These are phyloP conservation scores for Arabidopsis suecica DNA, from an alignment of 345 rosid genomes.

Conservation along the genomic window DNA sequence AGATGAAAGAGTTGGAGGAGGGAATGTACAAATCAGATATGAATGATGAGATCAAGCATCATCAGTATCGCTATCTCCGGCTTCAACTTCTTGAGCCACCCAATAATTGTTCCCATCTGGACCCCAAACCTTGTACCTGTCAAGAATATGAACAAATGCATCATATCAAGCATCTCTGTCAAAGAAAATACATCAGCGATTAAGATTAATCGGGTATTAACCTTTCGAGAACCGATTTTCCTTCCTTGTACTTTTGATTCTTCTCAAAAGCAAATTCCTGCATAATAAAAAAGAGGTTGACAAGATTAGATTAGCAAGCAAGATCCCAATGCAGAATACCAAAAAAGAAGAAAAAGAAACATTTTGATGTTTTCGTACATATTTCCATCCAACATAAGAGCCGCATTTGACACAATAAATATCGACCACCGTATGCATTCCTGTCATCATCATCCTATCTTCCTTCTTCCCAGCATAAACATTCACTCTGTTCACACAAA, in stretches of 20 bases:
- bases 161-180: slow-evolving; percentile 47
- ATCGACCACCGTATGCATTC: slow-evolving; percentile 89
- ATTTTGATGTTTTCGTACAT: slow-evolving; percentile 48
- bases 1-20: background rate
- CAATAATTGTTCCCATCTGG: slow-evolving; percentile 65
- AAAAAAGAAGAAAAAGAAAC: slow-evolving; percentile 50
- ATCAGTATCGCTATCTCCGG: slow-evolving; percentile 87
- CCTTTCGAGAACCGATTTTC: slow-evolving; percentile 84
- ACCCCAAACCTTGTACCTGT: slow-evolving; percentile 71
- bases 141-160: slow-evolving; percentile 41
- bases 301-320: slow-evolving; percentile 25
- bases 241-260: slow-evolving; percentile 80
- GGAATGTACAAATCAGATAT: slow-evolving; percentile 43
- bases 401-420: slow-evolving; percentile 87
- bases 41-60: slow-evolving; percentile 58
- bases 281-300: background rate
- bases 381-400: slow-evolving; percentile 86
- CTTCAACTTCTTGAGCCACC: slow-evolving; percentile 68
- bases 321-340: slow-evolving; percentile 26
- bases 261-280: slow-evolving; percentile 76
- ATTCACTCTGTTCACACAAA: slow-evolving; percentile 60
- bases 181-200: background rate
- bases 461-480: slow-evolving; percentile 73
- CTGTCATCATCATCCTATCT: slow-evolving; percentile 88
- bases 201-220: background rate